A percentile compares a stretch with the other conserved stretches of the same genome.
phyloP scores from a whole-genome alignment of 768 basidiomycete genomes.

The Xanthoconium stramineum region DNA sequence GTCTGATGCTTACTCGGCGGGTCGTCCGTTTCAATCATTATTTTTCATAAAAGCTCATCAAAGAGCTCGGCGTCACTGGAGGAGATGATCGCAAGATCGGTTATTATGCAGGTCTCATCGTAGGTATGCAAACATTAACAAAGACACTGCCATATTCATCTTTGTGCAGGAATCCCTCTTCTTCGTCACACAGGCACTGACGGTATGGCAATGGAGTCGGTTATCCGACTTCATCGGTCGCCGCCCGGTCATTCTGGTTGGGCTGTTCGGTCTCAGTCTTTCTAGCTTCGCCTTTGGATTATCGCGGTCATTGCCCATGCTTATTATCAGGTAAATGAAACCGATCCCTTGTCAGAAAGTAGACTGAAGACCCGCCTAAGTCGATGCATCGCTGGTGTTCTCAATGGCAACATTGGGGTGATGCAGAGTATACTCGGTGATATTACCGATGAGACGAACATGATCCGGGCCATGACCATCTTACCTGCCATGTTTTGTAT shows the following conservation, averaged over 20 bases:
- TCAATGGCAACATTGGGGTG: conserved; percentile 47
- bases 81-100: conserved; percentile 60
- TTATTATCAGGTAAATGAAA: conserved; percentile 53
- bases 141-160: not conserved
- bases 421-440: not conserved
- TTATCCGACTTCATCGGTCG: conserved; percentile 58
- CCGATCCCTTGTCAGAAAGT: not conserved
- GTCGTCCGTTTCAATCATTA: not conserved
- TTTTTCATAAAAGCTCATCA: conserved; percentile 43
- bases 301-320: conserved; percentile 49
- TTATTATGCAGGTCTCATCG: conserved; percentile 61
- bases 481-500: not conserved
- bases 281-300: conserved; percentile 63
- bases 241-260: conserved; percentile 55
- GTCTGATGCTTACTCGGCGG: not conserved
- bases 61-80: conserved; percentile 58
- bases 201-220: conserved; percentile 62
- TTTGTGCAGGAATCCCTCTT: conserved; percentile 57
- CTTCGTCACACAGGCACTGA: conserved; percentile 54
- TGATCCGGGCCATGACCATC: not conserved
- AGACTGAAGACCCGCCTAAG: conserved; percentile 15
- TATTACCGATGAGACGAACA: not conserved
- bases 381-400: conserved; percentile 34
- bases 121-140: conserved; percentile 31
- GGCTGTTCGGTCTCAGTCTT: conserved; percentile 48